Evolutionary conservation across 2,329 filamentous ascomycete species (phyloP).

Genomic region (Colletotrichum sp.): DNA sequence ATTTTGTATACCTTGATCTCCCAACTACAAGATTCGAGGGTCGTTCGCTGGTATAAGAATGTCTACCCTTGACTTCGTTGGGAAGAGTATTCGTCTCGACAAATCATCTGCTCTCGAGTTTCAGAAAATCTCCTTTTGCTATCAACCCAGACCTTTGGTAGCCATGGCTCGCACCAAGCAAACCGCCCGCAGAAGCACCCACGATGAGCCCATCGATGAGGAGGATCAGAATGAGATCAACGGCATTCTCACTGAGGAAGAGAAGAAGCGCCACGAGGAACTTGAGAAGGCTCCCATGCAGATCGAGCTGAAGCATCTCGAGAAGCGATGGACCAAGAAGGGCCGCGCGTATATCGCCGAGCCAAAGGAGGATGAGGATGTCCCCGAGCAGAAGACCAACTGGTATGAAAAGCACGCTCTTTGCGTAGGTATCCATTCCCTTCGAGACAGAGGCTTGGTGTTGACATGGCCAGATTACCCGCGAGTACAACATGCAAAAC

Average conservation of each 20-base stretch:
- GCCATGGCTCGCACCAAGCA: conserved; percentile 6
- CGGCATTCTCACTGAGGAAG: conserved; percentile 20
- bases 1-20: neutral
- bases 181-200: neutral
- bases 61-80: neutral
- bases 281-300: conserved; percentile 30
- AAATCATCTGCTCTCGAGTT: too few relatives aligned
- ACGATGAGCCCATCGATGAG: conserved; percentile 14
- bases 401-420: conserved; percentile 33
- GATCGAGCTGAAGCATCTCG: conserved; percentile 34
- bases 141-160: too few relatives aligned
- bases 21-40: neutral
- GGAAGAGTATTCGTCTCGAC: too few relatives aligned
- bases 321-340: conserved; percentile 32
- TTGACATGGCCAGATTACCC: conserved; percentile 1
- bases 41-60: neutral
- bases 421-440: conserved; percentile 15
- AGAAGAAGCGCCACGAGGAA: conserved; percentile 25
- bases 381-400: conserved; percentile 30
- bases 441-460: neutral
- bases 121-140: too few relatives aligned
- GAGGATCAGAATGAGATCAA: conserved; percentile 21
- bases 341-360: conserved; percentile 30
- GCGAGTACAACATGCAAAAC: conserved; percentile 24
- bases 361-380: conserved; percentile 29